Conservation (phyloP, 1,284 basidiomycete species). For the Pseudozyma thailandica region DNA sequence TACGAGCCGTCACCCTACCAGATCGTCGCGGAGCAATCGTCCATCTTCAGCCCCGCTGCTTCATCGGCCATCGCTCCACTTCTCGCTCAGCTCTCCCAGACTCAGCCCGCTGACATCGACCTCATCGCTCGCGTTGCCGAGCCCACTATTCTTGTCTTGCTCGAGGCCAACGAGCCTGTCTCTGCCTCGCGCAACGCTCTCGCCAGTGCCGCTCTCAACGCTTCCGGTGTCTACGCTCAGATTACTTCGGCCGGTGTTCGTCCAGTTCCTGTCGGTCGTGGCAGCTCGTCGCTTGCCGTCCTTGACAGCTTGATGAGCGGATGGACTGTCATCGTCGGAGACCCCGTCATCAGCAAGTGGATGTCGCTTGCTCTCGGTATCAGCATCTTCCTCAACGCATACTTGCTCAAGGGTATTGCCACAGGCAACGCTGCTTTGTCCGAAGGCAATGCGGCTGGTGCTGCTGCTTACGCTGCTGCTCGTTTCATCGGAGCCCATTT, state of each 20-base stretch:
- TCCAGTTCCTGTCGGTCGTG: conserved; percentile 26
- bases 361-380: conserved; percentile 88
- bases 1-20: conserved; percentile 65
- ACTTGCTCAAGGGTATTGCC: conserved; percentile 82
- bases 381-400: conserved; percentile 91
- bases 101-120: conserved; percentile 45
- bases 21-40: conserved; percentile 39
- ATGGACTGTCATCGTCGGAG: conserved; percentile 95
- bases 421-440: conserved; percentile 66
- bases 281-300: conserved; percentile 59
- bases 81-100: conserved; percentile 51
- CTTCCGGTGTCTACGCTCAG: conserved; percentile 47
- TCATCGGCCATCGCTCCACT: conserved; percentile 54
- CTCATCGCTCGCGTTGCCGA: conserved; percentile 64
- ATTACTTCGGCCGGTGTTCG: conserved; percentile 24
- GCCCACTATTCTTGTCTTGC: conserved; percentile 76
- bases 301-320: conserved; percentile 89
- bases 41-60: conserved; percentile 43
- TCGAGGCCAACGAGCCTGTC: conserved; percentile 70
- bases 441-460: conserved; percentile 65
- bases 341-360: conserved; percentile 95
- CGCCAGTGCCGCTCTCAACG: conserved; percentile 57
- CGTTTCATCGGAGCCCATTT: conserved; percentile 66
- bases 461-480: conserved; percentile 66
- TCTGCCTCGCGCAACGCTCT: conserved; percentile 42